Conservation (phyloP, 2,329 filamentous ascomycete species). For the Ophiostoma perfectum region DNA sequence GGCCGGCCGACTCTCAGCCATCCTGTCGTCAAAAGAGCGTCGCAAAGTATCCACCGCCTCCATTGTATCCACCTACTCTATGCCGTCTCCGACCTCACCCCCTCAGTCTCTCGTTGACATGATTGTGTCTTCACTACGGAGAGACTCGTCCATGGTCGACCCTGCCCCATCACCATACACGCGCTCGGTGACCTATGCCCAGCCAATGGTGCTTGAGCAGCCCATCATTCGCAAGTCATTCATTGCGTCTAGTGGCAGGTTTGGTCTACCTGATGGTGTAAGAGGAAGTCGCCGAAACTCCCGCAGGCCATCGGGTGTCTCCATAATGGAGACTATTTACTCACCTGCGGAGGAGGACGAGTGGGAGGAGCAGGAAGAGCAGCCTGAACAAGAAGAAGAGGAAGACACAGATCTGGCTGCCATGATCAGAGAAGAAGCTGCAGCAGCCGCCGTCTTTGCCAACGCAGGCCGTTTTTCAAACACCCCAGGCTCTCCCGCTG, state of each 20-base stretch:
- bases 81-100: neutral
- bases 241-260: neutral
- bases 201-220: neutral
- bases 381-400: neutral
- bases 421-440: neutral
- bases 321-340: neutral
- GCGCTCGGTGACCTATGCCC: neutral
- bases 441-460: neutral
- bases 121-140: neutral
- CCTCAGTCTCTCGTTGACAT: neutral
- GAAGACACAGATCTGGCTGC: neutral
- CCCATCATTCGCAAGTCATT: neutral
- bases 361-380: neutral
- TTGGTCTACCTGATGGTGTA: neutral
- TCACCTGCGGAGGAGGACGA: neutral
- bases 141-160: neutral
- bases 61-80: neutral
- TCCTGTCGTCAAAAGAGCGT: neutral
- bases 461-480: neutral
- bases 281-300: neutral
- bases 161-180: neutral
- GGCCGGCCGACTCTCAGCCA: neutral
- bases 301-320: neutral
- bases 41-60: neutral
- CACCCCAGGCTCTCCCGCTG: neutral